These are phyloP conservation scores for Botryotinia globosa DNA, from an alignment of 2,329 filamentous ascomycete species.

Conservation along the genomic window DNA sequence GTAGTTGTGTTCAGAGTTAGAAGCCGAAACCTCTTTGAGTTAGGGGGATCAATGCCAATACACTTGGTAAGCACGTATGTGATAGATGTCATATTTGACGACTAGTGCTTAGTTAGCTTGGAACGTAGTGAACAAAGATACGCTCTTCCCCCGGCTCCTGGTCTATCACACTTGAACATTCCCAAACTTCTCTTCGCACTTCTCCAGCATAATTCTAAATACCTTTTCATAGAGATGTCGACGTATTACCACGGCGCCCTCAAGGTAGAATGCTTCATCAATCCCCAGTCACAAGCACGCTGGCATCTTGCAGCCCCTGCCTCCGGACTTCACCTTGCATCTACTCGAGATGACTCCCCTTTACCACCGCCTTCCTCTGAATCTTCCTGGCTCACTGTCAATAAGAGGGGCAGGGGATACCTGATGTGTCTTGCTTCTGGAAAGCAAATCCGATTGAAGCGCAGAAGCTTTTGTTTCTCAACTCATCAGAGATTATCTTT, in stretches of 20 bases:
- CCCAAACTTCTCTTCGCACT: not conserved
- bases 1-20: not conserved
- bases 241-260: not conserved
- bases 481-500: not conserved
- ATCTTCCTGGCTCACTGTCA: not conserved
- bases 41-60: not conserved
- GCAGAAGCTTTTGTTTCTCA: not conserved
- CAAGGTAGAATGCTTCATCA: not conserved
- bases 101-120: not conserved
- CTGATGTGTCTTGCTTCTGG: not conserved
- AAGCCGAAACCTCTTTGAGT: not conserved
- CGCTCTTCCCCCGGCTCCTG: not conserved
- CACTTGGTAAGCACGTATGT: not conserved
- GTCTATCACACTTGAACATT: not conserved
- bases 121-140: not conserved
- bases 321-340: not conserved
- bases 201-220: not conserved
- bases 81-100: not conserved
- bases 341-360: not conserved
- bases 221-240: not conserved
- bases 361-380: not conserved
- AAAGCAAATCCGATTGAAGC: not conserved
- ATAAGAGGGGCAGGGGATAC: not conserved
- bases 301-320: not conserved
- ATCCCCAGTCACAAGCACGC: not conserved